These are phyloP conservation scores for Aegilops sharonensis DNA, from an alignment of 176 grass and related monocot species.

Conservation along the genomic window DNA sequence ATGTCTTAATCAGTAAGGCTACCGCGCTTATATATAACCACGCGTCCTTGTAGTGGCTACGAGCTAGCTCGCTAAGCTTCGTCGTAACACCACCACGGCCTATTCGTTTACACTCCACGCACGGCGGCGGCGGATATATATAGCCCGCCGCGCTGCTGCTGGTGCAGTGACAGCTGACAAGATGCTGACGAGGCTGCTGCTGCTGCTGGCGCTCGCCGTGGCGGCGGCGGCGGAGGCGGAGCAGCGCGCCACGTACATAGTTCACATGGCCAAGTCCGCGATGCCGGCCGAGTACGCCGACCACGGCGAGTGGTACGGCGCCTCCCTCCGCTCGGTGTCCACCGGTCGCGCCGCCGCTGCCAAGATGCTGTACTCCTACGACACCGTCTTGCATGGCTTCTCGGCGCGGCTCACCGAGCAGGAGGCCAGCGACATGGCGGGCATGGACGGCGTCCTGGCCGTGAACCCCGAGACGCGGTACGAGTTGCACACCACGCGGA, in stretches of 20 bases:
- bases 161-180: neutral
- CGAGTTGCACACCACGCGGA: constrained; percentile 88
- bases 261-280: constrained; percentile 81
- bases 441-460: constrained; percentile 43
- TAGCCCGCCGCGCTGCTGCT: neutral
- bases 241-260: constrained; percentile 62
- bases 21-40: neutral
- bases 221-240: neutral
- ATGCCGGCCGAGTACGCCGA: constrained; percentile 63
- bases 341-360: neutral
- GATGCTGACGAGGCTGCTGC: neutral
- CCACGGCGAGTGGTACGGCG: constrained; percentile 86
- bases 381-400: constrained; percentile 79
- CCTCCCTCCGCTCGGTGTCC: constrained; percentile 69
- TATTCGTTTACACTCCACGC: neutral
- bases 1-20: neutral
- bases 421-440: constrained; percentile 49
- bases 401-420: constrained; percentile 56
- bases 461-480: constrained; percentile 70
- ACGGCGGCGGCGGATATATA: neutral
- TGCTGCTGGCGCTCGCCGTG: neutral
- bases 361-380: constrained; percentile 79
- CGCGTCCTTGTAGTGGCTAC: constrained; percentile 10
- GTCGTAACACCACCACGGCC: neutral
- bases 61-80: neutral